Evolutionary conservation across 805 yeast genomes (phyloP), one percentile per base, ranked within the genome.

Genomic region (Zygotorulaspora chibaensis): DNA sequence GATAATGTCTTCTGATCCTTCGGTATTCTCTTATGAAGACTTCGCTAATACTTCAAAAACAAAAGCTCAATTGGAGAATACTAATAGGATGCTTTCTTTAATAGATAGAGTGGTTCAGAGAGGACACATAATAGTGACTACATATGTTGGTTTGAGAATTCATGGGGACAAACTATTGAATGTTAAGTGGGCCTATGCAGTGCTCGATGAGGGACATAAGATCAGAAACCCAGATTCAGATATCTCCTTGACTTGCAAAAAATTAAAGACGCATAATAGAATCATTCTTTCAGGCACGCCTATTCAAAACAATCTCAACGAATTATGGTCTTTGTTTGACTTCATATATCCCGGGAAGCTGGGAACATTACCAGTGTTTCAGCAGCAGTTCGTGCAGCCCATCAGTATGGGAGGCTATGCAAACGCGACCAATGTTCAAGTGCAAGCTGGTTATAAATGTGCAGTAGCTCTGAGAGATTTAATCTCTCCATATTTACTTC

Each of bases 351-450:
- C 99, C 0, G 99, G 99, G 0, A 72, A 95, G 50, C 68, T 93
- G 17, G 99, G 99, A 0, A 93, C 99, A 0, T 69, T 93, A 18
- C 99, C 99, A 0, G 91, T 93, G 0, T 93, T 93, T 57, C 95
- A 90, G 65, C 84, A 78, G 43, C 96, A 93, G 62, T 93, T 93
- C 63, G 84, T 96, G 2, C 73, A 83, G 5, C 99, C 99, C 0
- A 93, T 93, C 37, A 91, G 89, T 59, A 75, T 87, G 62, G 99
- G 99, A n/a, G 99, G 99, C 0, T 93, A 93, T 67, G 96, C 99
- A 1, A 93, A 91, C 69, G 98, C 99, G 0, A 81, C 95, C 1
- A 93, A 93, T 62, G 79, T 93, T 2, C 97, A 93, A 62, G 98
- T 93, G 0, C 97, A 91, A 61, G 83, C 97, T 1, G 96, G 97